Base-by-base conservation (phyloP, 495 filamentous ascomycete genomes). In the Aspergillus incahuasiensis region DNA sequence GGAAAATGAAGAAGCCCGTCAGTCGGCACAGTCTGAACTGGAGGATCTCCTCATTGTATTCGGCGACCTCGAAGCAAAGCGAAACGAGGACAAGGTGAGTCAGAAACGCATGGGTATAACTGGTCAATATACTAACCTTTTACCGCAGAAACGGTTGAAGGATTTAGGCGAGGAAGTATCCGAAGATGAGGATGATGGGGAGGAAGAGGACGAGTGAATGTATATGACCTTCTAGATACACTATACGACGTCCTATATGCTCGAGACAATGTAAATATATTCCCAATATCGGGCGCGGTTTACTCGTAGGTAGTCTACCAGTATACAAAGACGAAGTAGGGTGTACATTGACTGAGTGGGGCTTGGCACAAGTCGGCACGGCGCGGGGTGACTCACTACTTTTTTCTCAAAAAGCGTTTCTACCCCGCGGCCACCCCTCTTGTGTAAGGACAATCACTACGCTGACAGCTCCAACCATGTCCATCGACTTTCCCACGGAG, bases 401-500 rank as follows among this genome's bases (percentile, higher is more conserved):
- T 52, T 50, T 55, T 59, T 59, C 64, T 66, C 16, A 30, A 47
- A 55, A 44, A 47, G 52, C 41, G 43, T 49, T 44, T 59, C 44
- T 62, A 63, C 67, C 69, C 67, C 63, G 65, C 64, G 60, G 45
- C 48, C 34, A 57, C 58, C 22, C 52, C 46, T 38, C 8, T 41
- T 32, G 30, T 35, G 32, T 20, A 50, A 20, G 16, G 32, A 50
- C 52, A 65, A 56, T 22, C 11, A 55, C 54, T 35, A 46, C 45
- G 57, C 56, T 55, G n/a, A 64, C 58, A 52, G 46, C 35, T 58
- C 62, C 50, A 52, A 67, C 61, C 58, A 94, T 91, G 87, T 91
- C 87, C 62, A 91, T 97, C 76, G 81, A 94, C 74, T 96, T 96
- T 72, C 89, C 92, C 52, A 85, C 86, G 68, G 90, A 91, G 67